These are phyloP conservation scores for Candida sojae DNA, from an alignment of 1,139 yeast species.

Conservation along the genomic window DNA sequence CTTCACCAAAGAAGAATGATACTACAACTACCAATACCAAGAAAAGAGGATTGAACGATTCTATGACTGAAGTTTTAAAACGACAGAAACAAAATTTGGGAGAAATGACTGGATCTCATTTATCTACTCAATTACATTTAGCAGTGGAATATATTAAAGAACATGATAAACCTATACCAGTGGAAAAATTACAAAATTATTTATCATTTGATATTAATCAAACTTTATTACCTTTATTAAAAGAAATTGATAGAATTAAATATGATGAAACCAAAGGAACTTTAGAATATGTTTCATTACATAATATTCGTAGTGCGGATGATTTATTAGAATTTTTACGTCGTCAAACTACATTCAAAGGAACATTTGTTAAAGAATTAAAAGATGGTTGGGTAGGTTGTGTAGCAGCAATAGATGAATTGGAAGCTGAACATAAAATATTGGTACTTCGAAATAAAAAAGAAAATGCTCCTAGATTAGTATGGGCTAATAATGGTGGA, in stretches of 20 bases:
- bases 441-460: constrained; percentile 87
- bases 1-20: constrained; percentile 5
- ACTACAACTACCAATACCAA: constrained; percentile 4
- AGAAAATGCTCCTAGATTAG: constrained; percentile 85
- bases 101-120: constrained; percentile 55
- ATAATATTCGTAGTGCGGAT: constrained; percentile 79
- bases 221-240: constrained; percentile 65
- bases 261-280: constrained; percentile 62
- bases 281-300: constrained; percentile 83
- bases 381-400: constrained; percentile 99
- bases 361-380: constrained; percentile 83
- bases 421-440: constrained; percentile 75
- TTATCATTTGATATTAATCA: constrained; percentile 50
- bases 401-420: constrained; percentile 67
- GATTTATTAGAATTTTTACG: constrained; percentile 75
- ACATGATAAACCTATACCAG: constrained; percentile 68
- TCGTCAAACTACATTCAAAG: constrained; percentile 84
- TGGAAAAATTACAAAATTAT: constrained; percentile 61
- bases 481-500: constrained; percentile 88
- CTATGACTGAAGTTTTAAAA: constrained; percentile 38
- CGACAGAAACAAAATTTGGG: constrained; percentile 32
- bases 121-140: constrained; percentile 77
- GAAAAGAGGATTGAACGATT: constrained; percentile 22
- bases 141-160: constrained; percentile 85
- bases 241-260: constrained; percentile 74